Evolutionary conservation across 225 moss, liverwort and hornwort genomes (phyloP).

Genomic region (Bryum argenteum): DNA sequence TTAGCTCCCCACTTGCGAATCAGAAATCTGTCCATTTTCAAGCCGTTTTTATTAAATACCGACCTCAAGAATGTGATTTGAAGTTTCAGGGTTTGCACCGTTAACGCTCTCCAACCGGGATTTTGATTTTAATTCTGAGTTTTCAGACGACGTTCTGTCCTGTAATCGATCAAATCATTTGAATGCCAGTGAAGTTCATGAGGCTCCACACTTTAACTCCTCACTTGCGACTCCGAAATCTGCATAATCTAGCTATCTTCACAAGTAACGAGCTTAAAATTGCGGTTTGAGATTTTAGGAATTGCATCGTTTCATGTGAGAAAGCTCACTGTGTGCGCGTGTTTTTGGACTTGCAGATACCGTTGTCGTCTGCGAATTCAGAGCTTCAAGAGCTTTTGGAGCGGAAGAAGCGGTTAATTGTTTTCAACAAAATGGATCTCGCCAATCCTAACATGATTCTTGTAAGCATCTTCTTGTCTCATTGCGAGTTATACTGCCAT

Average conservation of each 20-base stretch:
- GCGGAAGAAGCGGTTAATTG: constrained; percentile 82
- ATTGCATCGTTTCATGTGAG: too few species aligned
- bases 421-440: constrained; percentile 98
- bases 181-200: too few species aligned
- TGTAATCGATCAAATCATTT: too few species aligned
- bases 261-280: too few species aligned
- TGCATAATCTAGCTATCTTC: too few species aligned
- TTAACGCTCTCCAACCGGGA: neutral
- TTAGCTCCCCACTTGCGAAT: too few species aligned
- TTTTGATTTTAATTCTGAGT: neutral
- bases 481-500: neutral
- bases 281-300: too few species aligned
- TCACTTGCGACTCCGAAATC: too few species aligned
- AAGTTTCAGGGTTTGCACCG: neutral
- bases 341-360: constrained; percentile 64
- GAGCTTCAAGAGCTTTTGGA: constrained; percentile 87
- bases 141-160: neutral
- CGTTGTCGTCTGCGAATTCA: constrained; percentile 86
- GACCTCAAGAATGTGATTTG: neutral
- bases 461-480: constrained; percentile 48
- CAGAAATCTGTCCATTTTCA: neutral
- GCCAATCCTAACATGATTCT: constrained; percentile 97
- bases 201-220: too few species aligned
- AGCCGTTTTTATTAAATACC: neutral
- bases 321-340: neutral